Evolutionary conservation across 1,284 basidiomycete genomes (phyloP), one percentile per base, ranked within the genome.

Genomic region (Sporisorium sorghi): DNA sequence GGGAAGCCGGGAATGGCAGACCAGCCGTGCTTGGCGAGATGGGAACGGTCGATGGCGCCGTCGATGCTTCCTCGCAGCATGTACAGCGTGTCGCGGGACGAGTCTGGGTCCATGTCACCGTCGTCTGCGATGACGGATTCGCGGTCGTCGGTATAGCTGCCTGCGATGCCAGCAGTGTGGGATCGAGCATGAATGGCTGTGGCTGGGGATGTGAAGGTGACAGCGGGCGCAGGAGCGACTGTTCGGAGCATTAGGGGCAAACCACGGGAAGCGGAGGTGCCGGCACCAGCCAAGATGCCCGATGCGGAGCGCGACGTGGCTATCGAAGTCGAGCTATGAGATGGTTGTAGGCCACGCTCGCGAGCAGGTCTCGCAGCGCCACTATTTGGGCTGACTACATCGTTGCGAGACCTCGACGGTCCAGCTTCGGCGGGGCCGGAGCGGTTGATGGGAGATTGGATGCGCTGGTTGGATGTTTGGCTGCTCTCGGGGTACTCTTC

Each of bases 1-100:
- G 81, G 73, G 55, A 81, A 79, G 56, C 81, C 81, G 0, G 81
- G 81, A 6, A 83, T 72, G 24, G 73, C 64, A 1, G 75, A 76
- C 76, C 76, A 78, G 47, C 70, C 74, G 40, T 73, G 67, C 21
- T 71, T 75, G 8, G 69, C 76, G 2, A 73, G 63, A 37, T 73
- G 66, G 8, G 72, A 69, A 37, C 69, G 67, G 33, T 72, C 70
- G 28, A 66, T 62, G 39, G 53, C 50, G 26, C 60, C 55, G 23
- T 63, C 64, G 35, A 51, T 51, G 12, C 67, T 62, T n/a, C 48
- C 58, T 19, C 66, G 70, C 14, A 69, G 56, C 53, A 64, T 52
- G 26, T 50, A 59, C 10, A 69, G 49, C 8, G 68, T 72, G 50
- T 72, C 63, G 46, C 66, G 64, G n/a, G 68, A 69, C 14, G 62